These are phyloP conservation scores for Nitzschia palea DNA, from an alignment of 108 stramenopile genomes.

Conservation along the genomic window DNA sequence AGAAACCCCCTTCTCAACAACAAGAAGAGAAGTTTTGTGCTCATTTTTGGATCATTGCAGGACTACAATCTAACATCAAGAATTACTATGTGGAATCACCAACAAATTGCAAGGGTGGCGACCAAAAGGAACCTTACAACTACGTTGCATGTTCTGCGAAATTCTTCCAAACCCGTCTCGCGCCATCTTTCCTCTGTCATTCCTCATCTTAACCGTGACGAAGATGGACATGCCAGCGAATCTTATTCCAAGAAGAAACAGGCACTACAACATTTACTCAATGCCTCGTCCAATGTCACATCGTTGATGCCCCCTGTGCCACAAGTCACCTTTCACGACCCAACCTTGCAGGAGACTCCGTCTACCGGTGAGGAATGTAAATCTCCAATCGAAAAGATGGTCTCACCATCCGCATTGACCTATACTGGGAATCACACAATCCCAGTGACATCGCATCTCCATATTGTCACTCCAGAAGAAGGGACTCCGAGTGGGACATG, in stretches of 20 bases:
- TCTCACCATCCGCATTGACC: constrained; percentile 37
- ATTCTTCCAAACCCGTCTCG: background rate
- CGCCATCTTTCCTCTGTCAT: background rate
- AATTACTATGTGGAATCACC: constrained; percentile 4
- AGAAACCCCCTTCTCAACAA: too few relatives aligned
- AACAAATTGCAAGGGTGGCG: background rate
- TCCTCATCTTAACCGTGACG: background rate
- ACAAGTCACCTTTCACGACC: background rate
- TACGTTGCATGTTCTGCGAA: background rate
- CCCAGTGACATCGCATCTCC: constrained; percentile 70
- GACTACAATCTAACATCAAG: too few relatives aligned
- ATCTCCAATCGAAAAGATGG: background rate
- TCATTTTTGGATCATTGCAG: too few relatives aligned
- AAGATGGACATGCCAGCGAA: background rate
- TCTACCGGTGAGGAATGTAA: background rate
- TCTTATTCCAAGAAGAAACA: background rate
- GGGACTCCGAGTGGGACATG: constrained; percentile 70
- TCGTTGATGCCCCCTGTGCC: too few relatives aligned
- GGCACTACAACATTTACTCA: background rate
- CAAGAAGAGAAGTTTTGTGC: too few relatives aligned
- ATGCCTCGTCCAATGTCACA: background rate
- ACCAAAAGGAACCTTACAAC: background rate
- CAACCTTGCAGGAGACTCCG: background rate
- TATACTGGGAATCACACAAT: constrained; percentile 61
- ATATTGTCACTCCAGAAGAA: constrained; percentile 66